Evolutionary conservation across 2,329 filamentous ascomycete genomes (phyloP).

Genomic region (Hymenoscyphus linearis): DNA sequence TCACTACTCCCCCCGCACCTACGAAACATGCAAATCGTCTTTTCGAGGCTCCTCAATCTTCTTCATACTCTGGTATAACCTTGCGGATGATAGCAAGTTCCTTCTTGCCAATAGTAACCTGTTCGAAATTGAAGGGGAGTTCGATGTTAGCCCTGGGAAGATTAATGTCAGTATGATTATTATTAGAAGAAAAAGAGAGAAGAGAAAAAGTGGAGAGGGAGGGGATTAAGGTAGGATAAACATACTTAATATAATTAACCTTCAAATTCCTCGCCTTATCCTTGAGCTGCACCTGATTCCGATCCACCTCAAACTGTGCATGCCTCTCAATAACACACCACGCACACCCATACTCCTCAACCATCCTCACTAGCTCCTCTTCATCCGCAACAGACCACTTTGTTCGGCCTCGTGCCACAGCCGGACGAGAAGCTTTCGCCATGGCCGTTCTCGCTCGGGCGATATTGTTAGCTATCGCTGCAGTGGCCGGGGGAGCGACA

Average conservation of each 20-base stretch:
- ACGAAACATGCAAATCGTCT: background rate
- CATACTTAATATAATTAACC: conserved; percentile 39
- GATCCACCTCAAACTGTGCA: conserved; percentile 30
- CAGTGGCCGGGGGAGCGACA: conserved; percentile 8
- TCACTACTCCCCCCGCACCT: background rate
- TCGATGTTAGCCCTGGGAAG: conserved; percentile 11
- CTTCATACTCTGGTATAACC: conserved; percentile 21
- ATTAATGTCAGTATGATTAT: background rate
- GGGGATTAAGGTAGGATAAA: conserved; percentile 6
- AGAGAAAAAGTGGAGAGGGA: background rate
- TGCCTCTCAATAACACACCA: conserved; percentile 43
- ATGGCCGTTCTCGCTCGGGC: conserved; percentile 5
- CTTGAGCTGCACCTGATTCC: conserved; percentile 47
- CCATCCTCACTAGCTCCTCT: conserved; percentile 41
- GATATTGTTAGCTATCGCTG: conserved; percentile 6
- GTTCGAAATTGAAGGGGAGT: conserved; percentile 40
- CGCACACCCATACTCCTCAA: conserved; percentile 39
- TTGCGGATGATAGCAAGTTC: conserved; percentile 32
- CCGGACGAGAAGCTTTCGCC: background rate
- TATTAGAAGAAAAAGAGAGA: background rate
- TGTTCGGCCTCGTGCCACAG: conserved; percentile 16
- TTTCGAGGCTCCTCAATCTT: background rate
- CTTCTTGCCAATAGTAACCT: conserved; percentile 38
- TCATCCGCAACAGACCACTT: conserved; percentile 38
- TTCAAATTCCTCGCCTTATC: conserved; percentile 51